phyloP scores from a whole-genome alignment of 305 asterid genomes.

The Solanum hybrid region DNA sequence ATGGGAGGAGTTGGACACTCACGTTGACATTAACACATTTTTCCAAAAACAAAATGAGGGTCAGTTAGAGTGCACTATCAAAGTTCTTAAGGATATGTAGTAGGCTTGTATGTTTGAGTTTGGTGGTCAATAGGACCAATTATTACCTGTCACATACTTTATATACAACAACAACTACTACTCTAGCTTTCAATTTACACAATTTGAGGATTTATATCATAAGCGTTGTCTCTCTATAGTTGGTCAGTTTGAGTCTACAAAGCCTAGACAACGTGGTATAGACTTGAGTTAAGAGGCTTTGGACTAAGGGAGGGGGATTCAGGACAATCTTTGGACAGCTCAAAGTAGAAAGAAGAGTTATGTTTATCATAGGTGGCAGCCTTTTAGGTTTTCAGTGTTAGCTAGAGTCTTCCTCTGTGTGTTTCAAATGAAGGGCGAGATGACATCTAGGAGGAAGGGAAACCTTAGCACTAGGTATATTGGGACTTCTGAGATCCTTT shows the following conservation, averaged over 20 bases:
- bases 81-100: neutral
- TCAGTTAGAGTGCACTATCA: neutral
- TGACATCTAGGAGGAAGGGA: neutral
- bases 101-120: neutral
- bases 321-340: neutral
- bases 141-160: neutral
- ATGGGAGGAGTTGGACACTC: neutral
- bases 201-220: neutral
- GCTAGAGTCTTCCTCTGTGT: neutral
- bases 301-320: neutral
- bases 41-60: neutral
- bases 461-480: neutral
- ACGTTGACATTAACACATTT: neutral
- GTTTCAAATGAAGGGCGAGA: neutral
- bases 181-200: rapidly evolving
- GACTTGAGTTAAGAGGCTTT: neutral
- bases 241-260: neutral
- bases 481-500: neutral
- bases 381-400: neutral
- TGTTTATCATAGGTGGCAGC: neutral
- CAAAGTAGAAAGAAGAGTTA: neutral
- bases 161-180: neutral
- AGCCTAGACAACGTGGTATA: neutral
- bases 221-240: neutral
- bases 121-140: neutral